These are phyloP conservation scores for Adansonia digitata DNA, from an alignment of 345 rosid species.

Conservation along the genomic window DNA sequence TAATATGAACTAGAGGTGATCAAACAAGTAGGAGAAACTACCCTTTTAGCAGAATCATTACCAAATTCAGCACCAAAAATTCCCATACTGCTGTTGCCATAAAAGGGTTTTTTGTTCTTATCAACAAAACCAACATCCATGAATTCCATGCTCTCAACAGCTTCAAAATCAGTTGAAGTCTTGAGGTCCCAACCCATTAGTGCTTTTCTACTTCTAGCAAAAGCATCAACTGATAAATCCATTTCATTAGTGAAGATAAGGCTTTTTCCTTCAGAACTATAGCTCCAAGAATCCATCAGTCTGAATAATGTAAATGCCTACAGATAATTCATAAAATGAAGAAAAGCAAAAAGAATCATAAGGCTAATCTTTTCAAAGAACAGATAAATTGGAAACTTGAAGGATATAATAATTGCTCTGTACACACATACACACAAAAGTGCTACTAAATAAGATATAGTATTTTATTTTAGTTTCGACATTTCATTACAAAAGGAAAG, in stretches of 20 bases:
- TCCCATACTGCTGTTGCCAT: constrained; percentile 19
- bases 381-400: background rate
- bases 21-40: constrained; percentile 25
- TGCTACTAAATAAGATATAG: no score
- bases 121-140: constrained; percentile 32
- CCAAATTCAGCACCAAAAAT: constrained; percentile 27
- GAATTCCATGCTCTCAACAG: constrained; percentile 31
- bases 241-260: constrained; percentile 20
- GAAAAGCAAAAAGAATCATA: background rate
- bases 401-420: background rate
- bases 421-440: no score
- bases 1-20: constrained; percentile 22
- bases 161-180: constrained; percentile 26
- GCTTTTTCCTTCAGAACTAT: constrained; percentile 34
- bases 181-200: constrained; percentile 28
- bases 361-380: background rate
- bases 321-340: background rate
- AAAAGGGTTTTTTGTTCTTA: constrained; percentile 25
- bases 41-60: constrained; percentile 24
- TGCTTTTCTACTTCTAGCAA: constrained; percentile 24
- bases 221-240: constrained; percentile 25
- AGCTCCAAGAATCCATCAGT: constrained; percentile 54
- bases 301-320: background rate
- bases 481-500: background rate
- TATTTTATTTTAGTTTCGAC: background rate